Conservation (phyloP, 1,284 basidiomycete species). For the Microstroma glucosiphilum region DNA sequence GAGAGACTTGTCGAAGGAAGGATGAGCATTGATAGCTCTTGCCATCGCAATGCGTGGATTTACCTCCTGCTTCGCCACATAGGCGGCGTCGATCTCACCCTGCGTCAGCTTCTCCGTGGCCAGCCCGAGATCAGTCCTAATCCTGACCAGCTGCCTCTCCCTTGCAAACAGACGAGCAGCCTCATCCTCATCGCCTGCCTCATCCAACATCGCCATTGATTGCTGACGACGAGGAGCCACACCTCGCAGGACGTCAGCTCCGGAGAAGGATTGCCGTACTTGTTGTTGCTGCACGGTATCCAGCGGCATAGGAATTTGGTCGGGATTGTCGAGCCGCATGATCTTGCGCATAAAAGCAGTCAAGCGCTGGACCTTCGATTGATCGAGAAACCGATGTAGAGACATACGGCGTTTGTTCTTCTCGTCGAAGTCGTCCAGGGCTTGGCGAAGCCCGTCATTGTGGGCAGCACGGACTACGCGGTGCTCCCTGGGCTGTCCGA, state of each 20-base stretch:
- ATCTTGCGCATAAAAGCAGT: slow-evolving; percentile 29
- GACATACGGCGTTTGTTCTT: slow-evolving; percentile 10
- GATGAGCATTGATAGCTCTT: slow-evolving; percentile 81
- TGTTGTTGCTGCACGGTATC: slow-evolving; percentile 46
- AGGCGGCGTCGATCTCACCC: slow-evolving; percentile 25
- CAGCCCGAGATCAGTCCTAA: slow-evolving; percentile 45
- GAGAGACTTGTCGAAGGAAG: slow-evolving; percentile 82
- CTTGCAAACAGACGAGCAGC: slow-evolving; percentile 56
- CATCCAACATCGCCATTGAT: slow-evolving; percentile 13
- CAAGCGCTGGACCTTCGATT: slow-evolving; percentile 18
- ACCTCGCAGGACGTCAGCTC: slow-evolving; percentile 22
- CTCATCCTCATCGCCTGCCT: slow-evolving; percentile 21
- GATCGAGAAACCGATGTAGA: slow-evolving; percentile 13
- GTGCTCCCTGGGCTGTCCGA: background rate
- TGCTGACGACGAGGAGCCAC: background rate
- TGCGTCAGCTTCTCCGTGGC: slow-evolving; percentile 16
- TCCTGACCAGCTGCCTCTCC: slow-evolving; percentile 60
- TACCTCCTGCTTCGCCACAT: slow-evolving; percentile 53
- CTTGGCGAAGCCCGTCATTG: slow-evolving; percentile 3
- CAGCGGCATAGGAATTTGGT: slow-evolving; percentile 61
- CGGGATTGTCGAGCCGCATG: slow-evolving; percentile 56
- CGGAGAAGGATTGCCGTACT: slow-evolving; percentile 31
- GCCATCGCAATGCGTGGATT: slow-evolving; percentile 76
- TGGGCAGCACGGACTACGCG: background rate
- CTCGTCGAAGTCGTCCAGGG: slow-evolving; percentile 8